Evolutionary conservation across 2,329 filamentous ascomycete species (phyloP).

Genomic region (Ophiostoma montium): DNA sequence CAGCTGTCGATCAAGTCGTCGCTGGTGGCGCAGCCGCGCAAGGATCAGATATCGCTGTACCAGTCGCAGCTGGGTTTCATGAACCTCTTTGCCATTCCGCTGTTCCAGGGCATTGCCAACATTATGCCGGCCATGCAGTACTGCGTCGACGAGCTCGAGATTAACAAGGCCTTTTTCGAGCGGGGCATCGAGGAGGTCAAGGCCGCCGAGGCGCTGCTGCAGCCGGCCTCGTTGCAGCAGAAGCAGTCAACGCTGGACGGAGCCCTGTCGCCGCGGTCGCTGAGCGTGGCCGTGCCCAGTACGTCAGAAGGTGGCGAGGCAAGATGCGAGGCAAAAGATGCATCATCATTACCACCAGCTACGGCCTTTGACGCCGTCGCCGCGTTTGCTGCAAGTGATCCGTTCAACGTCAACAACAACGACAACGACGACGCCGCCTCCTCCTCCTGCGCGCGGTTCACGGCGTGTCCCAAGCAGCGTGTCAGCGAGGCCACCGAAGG

Average conservation of each 20-base stretch:
- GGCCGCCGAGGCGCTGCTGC: conserved; percentile 30
- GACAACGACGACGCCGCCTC: conserved; percentile 15
- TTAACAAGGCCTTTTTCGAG: conserved; percentile 65
- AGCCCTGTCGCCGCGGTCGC: conserved; percentile 30
- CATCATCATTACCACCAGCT: too few species aligned
- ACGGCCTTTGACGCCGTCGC: conserved; percentile 32
- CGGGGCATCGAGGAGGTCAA: conserved; percentile 46
- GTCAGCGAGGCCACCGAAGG: conserved; percentile 41
- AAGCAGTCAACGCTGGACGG: conserved; percentile 22
- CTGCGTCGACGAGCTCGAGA: conserved; percentile 65
- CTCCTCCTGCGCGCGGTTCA: conserved; percentile 25
- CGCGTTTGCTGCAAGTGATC: conserved; percentile 35
- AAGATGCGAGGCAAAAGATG: too few species aligned
- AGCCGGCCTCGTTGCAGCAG: conserved; percentile 15
- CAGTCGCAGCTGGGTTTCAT: conserved; percentile 92
- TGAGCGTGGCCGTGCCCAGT: conserved; percentile 24
- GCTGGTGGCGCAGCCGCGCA: conserved; percentile 69
- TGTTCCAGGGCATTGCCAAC: conserved; percentile 79
- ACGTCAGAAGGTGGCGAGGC: too few species aligned
- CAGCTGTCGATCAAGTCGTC: conserved; percentile 80
- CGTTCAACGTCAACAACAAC: conserved; percentile 26
- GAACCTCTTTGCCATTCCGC: conserved; percentile 83
- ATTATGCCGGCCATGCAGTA: conserved; percentile 76
- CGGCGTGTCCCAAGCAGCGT: conserved; percentile 31
- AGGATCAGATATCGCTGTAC: conserved; percentile 68